Base-by-base conservation (phyloP, 2,329 filamentous ascomycete species). In the Trichoderma gracile region DNA sequence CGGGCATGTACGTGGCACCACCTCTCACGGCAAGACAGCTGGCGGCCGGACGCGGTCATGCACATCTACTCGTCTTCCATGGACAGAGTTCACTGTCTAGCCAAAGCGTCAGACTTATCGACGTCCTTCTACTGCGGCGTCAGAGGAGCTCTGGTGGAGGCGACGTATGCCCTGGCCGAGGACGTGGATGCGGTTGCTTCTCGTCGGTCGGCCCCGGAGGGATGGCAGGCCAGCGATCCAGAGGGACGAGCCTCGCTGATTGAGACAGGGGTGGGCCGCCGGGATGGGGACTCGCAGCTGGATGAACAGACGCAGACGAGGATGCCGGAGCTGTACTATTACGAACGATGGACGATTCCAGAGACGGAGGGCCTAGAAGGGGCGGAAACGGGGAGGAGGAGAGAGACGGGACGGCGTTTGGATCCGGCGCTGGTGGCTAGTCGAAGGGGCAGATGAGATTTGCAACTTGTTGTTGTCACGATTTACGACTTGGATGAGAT, bases 81-180 rank as follows among this genome's bases (percentile, higher is more conserved):
- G 23, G 72, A 76, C 50, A 69, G 72, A 12, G 68, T 84, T 23
- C 82, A 82, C 72, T 80, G 80, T 9, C 74, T 86, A 1, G 78
- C 80, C 10, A 80, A 81, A 54, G 72, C 79, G 0, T 80, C 80
- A 0, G 80, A 83, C 60, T 54, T 78, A 5, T 80, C 81, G 0
- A 77, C 78, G 3, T 79, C 77, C 8, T 76, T 86, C 49, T 85
- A 83, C 71, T 77, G 80, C 14, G 83, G 83, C 3, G 73, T 84
- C 12, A 77, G 79, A 5, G 81, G 80, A 10, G 77, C 76, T 6
- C 73, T 85, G 2, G 73, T 80, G 7, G 81, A 85, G 67, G 76
- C 80, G 59, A 71, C 71, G 21, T 67, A 73, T 9, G 65, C 64
- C n/a, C 71, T 77, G 2, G 69, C 69, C 5, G 69, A 71, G 14